Evolutionary conservation across 495 filamentous ascomycete genomes (phyloP), one percentile per base, ranked within the genome.

Genomic region (Penicillium cosmopolitanum): DNA sequence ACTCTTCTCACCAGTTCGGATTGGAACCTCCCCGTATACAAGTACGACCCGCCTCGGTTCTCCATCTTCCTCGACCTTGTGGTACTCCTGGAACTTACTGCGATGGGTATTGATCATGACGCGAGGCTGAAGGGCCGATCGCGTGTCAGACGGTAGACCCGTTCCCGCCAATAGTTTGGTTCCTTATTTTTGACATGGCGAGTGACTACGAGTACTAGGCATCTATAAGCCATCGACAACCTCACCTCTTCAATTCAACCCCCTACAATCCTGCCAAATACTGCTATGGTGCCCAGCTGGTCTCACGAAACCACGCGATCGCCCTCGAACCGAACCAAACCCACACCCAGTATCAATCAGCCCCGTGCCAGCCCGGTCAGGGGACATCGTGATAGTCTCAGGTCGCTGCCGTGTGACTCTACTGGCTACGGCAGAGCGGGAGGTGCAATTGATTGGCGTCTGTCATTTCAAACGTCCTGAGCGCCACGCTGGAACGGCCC

Each of bases 221-320:
- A 31, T 31, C 28, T 6, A 31, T 31, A 3, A 28, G 36, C 5
- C 36, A 38, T 38, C 36, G 5, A 2, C 36, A 38, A 4, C 36
- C 36, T n/a, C 5, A 15, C 11, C 8, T 12, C 36, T 38, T 38
- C 12, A 38, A 31, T 31, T 31, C 28, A 8, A 31, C 4, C 6
- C 25, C 25, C 28, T 31, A 31, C 28, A 31, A 28, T 28, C 28
- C 6, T 31, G 12, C 1, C 4, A 15, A 38, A 38, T 12, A 38
- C 12, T 10, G 11, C 12, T 12, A n/a, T 21, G 15, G 36, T 21
- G 15, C 19, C 19, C 19, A 21, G 19, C 19, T 25, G 46, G 46
- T 48, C 46, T 48, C 46, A 48, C 46, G 19, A 48, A 48, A 25
- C 46, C 46, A 48, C 46, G 46, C 46, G 46, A 48, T 28, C 46